Percentiles rank a stretch among this genome's conserved stretches.
Conservation (phyloP, 169 alveolate genomes). For the Eimeria zaria region DNA sequence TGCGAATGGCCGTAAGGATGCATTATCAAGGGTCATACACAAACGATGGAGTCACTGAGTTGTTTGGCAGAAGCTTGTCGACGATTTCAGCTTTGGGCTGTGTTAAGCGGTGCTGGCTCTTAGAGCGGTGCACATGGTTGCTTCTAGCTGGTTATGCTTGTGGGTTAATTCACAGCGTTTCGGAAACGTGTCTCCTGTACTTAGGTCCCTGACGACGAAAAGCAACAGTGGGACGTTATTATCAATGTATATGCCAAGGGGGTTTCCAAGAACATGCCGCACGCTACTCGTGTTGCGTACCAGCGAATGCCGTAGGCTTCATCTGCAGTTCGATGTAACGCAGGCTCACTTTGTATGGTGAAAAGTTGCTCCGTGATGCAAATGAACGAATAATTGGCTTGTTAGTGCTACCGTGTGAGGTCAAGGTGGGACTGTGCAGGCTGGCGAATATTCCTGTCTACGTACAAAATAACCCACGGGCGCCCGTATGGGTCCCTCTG, state of each 20-base stretch:
- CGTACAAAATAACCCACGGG: constrained; percentile 89
- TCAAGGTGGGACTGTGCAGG: constrained; percentile 19
- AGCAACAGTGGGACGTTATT: constrained; percentile 93
- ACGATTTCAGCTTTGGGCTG: neutral
- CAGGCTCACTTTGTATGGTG: neutral
- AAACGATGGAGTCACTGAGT: neutral
- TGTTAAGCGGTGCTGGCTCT: neutral
- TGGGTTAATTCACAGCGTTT: too few species aligned
- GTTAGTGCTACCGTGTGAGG: neutral
- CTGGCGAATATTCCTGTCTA: constrained; percentile 90
- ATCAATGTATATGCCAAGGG: constrained; percentile 89
- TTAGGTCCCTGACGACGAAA: constrained; percentile 89
- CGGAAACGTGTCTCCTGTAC: neutral
- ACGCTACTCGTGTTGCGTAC: constrained; percentile 89
- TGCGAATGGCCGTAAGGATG: constrained; percentile 80
- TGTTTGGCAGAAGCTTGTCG: neutral
- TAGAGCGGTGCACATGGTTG: neutral
- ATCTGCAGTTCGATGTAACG: neutral
- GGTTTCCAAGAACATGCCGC: constrained; percentile 60
- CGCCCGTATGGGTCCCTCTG: constrained; percentile 94
- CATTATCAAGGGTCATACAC: neutral
- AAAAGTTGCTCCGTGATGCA: neutral
- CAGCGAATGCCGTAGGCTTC: constrained; percentile 81
- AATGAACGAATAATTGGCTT: neutral
- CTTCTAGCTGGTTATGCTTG: neutral